Percentiles rank a stretch among this genome's conserved stretches.
phyloP scores from a whole-genome alignment of 2,329 filamentous ascomycete genomes.

The Colletotrichum scovillei region DNA sequence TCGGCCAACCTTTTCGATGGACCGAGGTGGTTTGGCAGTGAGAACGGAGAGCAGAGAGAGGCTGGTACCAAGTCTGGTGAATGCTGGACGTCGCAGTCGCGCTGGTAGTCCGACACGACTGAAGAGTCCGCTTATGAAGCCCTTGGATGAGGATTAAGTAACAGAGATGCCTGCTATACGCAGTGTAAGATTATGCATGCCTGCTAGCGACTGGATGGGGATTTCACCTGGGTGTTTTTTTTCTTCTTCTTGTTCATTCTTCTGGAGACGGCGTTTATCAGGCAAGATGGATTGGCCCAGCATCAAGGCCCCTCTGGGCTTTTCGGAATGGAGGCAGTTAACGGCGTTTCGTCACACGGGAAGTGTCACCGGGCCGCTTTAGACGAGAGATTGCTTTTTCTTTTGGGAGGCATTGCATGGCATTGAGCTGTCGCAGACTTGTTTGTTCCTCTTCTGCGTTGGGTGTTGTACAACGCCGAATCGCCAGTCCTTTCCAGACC shows the following conservation, averaged over 20 bases:
- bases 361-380: background rate
- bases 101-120: conserved; percentile 67
- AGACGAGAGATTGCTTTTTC: background rate
- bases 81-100: conserved; percentile 67
- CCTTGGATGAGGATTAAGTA: conserved; percentile 48
- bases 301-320: conserved; percentile 3
- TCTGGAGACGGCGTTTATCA: conserved; percentile 9
- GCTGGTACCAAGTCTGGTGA: conserved; percentile 68
- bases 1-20: conserved; percentile 58
- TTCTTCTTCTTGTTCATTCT: background rate
- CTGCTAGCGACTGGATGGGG: background rate
- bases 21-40: conserved; percentile 79
- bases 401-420: conserved; percentile 9
- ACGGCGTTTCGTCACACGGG: conserved; percentile 16
- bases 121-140: conserved; percentile 68
- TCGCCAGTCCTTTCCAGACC: background rate
- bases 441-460: background rate
- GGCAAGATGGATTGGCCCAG: background rate
- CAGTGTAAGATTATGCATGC: conserved; percentile 12
- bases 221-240: background rate
- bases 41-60: conserved; percentile 89
- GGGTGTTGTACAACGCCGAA: background rate
- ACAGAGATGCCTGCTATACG: background rate
- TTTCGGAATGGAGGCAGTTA: conserved; percentile 11
- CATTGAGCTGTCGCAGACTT: conserved; percentile 16